These are phyloP conservation scores for Nothopassalora personata DNA, from an alignment of 2,329 filamentous ascomycete genomes.

Conservation along the genomic window DNA sequence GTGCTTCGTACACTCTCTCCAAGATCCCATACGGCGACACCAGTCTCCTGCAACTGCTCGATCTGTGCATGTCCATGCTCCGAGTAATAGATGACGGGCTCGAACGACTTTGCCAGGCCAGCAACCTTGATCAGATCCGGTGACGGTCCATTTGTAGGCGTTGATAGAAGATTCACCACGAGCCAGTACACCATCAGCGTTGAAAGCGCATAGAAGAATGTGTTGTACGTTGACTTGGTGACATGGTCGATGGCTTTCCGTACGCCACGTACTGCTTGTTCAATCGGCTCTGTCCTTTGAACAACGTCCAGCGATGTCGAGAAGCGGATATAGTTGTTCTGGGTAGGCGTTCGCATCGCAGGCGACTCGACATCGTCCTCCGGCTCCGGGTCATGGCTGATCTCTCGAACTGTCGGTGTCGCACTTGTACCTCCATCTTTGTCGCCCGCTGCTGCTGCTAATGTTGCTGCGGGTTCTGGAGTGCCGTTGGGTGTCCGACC, in stretches of 20 bases:
- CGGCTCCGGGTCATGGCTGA: slow-evolving; percentile 15
- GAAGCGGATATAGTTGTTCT: slow-evolving; percentile 65
- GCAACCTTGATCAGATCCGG: slow-evolving; percentile 89
- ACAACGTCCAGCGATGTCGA: slow-evolving; percentile 82
- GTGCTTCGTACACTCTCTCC: slow-evolving; percentile 83
- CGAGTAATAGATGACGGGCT: slow-evolving; percentile 90
- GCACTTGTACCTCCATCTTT: slow-evolving; percentile 18
- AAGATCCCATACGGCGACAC: slow-evolving; percentile 90
- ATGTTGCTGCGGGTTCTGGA: slow-evolving; percentile 23
- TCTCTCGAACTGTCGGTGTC: slow-evolving; percentile 16
- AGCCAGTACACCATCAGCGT: slow-evolving; percentile 61
- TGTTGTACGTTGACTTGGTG: slow-evolving; percentile 65
- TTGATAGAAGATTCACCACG: slow-evolving; percentile 62
- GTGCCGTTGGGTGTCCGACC: slow-evolving; percentile 32
- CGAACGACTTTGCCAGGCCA: slow-evolving; percentile 81
- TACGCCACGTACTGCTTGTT: slow-evolving; percentile 62
- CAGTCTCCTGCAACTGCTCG: slow-evolving; percentile 81
- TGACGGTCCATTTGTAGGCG: slow-evolving; percentile 60
- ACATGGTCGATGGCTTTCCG: slow-evolving; percentile 55
- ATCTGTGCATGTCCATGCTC: slow-evolving; percentile 84
- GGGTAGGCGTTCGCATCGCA: slow-evolving; percentile 24
- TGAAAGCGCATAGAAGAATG: slow-evolving; percentile 57
- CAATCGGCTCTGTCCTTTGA: slow-evolving; percentile 78
- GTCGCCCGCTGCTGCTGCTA: slow-evolving; percentile 15
- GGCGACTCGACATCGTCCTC: slow-evolving; percentile 20